A percentile compares a stretch with the other conserved stretches of the same genome.
Evolutionary conservation across 1,284 basidiomycete genomes (phyloP).

Genomic region (Cutaneotrichosporon sp.): DNA sequence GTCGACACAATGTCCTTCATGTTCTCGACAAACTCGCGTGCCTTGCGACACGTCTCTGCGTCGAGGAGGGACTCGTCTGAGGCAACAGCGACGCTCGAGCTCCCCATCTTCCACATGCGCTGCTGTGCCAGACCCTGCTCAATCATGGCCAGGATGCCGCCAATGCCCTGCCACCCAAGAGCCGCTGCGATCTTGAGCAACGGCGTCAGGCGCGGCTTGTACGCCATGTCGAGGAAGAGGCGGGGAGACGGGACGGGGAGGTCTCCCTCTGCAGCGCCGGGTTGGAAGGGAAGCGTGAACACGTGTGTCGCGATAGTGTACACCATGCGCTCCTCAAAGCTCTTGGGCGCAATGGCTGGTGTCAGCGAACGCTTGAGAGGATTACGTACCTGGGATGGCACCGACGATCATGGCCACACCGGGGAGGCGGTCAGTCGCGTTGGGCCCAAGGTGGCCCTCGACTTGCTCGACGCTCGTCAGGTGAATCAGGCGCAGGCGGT

Average conservation of each 20-base stretch:
- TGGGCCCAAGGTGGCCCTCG: constrained; percentile 1
- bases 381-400: constrained; percentile 20
- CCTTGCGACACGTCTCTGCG: constrained; percentile 6
- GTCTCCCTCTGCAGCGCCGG: neutral
- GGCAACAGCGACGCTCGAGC: neutral
- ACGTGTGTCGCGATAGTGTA: constrained; percentile 23
- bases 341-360: constrained; percentile 16
- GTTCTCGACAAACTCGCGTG: constrained; percentile 4
- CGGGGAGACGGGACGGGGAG: constrained; percentile 14
- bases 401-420: constrained; percentile 23
- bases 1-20: constrained; percentile 6
- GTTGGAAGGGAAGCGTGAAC: constrained; percentile 11
- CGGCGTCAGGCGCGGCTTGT: constrained; percentile 49
- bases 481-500: constrained; percentile 3
- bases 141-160: constrained; percentile 49
- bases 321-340: constrained; percentile 17
- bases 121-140: constrained; percentile 50
- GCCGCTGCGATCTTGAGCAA: constrained; percentile 34
- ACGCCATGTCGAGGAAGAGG: constrained; percentile 50
- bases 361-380: neutral
- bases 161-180: constrained; percentile 37
- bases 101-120: constrained; percentile 11
- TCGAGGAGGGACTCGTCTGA: constrained; percentile 2
- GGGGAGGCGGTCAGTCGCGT: neutral
- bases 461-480: constrained; percentile 1